phyloP scores from a whole-genome alignment of 345 rosid species.

The Populus ilicifolia region DNA sequence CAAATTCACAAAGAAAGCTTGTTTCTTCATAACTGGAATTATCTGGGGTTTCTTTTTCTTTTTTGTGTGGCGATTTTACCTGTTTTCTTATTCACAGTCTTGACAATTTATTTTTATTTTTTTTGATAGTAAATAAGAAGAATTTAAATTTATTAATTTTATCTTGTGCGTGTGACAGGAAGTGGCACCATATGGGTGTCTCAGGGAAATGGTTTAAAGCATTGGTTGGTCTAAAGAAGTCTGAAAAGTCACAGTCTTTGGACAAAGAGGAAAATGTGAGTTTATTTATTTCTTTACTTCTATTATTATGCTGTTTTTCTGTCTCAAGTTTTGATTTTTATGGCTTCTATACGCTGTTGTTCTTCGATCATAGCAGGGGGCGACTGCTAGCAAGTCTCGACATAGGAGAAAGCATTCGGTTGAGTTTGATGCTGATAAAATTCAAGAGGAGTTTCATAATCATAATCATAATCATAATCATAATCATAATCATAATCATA shows the following conservation, averaged over 20 bases:
- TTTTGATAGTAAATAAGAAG: too few relatives aligned
- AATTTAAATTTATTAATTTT: not conserved
- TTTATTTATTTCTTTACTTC: constrained; percentile 5
- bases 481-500: too few relatives aligned
- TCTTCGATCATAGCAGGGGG: constrained; percentile 36
- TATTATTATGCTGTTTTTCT: not conserved
- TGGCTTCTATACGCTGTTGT: not conserved
- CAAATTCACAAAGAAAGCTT: not conserved
- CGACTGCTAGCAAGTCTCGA: constrained; percentile 46
- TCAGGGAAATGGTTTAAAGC: constrained; percentile 94
- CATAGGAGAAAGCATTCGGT: constrained; percentile 59
- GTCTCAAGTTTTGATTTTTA: not conserved
- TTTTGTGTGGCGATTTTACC: not conserved
- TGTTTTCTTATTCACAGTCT: not conserved
- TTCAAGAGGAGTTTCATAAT: constrained; percentile 51
- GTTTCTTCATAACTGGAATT: too few relatives aligned
- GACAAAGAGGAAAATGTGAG: constrained; percentile 63
- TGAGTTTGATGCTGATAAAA: constrained; percentile 50
- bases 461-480: constrained; percentile 17
- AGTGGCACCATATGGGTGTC: constrained; percentile 62
- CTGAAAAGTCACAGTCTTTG: constrained; percentile 69
- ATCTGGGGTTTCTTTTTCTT: not conserved
- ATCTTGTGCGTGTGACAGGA: constrained; percentile 22
- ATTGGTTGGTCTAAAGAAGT: constrained; percentile 73
- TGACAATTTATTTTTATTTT: not conserved